Conservation (phyloP, 805 yeast genomes). For the Tetrapisispora nanseiensis region DNA sequence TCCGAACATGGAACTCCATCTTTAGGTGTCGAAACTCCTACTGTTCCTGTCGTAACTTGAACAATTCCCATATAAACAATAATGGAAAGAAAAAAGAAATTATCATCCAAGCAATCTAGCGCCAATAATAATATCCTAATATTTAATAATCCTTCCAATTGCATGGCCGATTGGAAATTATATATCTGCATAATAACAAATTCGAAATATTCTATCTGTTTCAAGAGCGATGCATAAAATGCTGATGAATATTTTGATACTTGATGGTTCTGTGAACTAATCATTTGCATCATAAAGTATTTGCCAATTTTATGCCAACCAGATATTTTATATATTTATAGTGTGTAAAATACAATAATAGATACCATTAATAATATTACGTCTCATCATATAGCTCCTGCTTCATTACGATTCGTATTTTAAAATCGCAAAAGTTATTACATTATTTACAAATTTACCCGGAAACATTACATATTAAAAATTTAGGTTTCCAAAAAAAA, state of each 20-base stretch:
- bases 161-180: neutral
- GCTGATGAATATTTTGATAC: neutral
- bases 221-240: neutral
- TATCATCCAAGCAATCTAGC: neutral
- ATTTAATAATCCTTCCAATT: neutral
- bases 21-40: neutral
- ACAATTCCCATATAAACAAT: neutral
- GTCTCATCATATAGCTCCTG: neutral
- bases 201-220: neutral
- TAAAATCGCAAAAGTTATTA: neutral
- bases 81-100: neutral
- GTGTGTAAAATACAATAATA: no score
- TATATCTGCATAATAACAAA: neutral
- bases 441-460: neutral
- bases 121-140: neutral
- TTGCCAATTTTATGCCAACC: no score
- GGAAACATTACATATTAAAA: neutral
- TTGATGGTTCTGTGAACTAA: no score
- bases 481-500: neutral
- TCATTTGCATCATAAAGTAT: no score
- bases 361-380: no score
- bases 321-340: no score
- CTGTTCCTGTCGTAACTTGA: slow-evolving; percentile 1
- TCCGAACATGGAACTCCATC: neutral
- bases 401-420: no score